Evolutionary conservation across 1,284 basidiomycete species (phyloP).

Genomic region (Ustilago xerochloae): DNA sequence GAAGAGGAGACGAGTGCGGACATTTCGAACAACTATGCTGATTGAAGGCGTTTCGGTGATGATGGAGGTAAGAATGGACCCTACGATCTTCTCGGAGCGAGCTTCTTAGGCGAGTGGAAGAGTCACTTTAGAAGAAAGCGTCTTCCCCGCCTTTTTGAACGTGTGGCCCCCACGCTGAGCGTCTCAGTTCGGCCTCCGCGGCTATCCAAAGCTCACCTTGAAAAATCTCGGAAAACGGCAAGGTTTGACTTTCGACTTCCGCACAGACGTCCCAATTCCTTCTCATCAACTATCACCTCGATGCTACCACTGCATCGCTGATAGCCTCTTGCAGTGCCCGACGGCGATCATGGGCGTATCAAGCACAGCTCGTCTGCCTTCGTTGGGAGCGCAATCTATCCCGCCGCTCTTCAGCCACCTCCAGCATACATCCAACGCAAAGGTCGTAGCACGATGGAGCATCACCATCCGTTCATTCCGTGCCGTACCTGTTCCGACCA

Average conservation of each 20-base stretch:
- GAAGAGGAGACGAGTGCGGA: conserved; percentile 23
- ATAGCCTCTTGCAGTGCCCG: not conserved
- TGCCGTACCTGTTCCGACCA: conserved; percentile 46
- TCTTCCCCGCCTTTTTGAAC: conserved; percentile 13
- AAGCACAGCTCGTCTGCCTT: conserved; percentile 42
- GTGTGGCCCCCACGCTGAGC: conserved; percentile 14
- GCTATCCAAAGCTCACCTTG: not conserved
- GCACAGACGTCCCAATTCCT: conserved; percentile 7
- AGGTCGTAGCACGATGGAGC: conserved; percentile 45
- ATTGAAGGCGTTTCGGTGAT: not conserved
- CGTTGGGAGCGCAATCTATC: conserved; percentile 46
- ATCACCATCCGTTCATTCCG: conserved; percentile 56
- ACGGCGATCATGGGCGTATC: conserved; percentile 32
- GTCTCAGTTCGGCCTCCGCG: conserved; percentile 13
- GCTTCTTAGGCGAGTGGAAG: conserved; percentile 2
- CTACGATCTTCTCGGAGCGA: not conserved
- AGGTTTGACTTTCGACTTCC: not conserved
- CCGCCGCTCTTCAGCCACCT: conserved; percentile 50
- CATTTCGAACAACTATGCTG: not conserved
- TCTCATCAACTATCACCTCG: not conserved
- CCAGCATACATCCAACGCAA: conserved; percentile 38
- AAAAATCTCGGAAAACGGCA: conserved; percentile 17
- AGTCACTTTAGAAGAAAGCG: not conserved
- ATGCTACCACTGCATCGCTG: too few relatives aligned
- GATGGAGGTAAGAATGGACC: not conserved